Evolutionary conservation across 345 rosid genomes (phyloP), one percentile per base, ranked within the genome.

Genomic region (Eutrema japonicum): DNA sequence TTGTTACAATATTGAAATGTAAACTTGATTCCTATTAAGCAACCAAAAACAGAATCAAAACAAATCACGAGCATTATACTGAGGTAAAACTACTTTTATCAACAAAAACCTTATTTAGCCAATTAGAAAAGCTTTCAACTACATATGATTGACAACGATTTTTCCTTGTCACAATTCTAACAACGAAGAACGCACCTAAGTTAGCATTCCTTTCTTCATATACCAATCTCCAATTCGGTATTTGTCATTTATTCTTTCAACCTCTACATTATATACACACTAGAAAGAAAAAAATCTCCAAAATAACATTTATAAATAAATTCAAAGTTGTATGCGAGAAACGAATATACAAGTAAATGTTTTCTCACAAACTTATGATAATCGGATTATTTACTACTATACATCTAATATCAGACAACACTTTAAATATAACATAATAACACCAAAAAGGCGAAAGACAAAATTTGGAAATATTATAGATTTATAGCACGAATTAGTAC

Each of bases 201-300:
- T 22, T 22, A 22, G 2, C 26, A 22, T 22, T 22, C 2, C 0
- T 22, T 22, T 22, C 2, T 22, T 22, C 26, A 22, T 22, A 22
- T 22, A 22, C 26, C 26, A 22, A 2, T 22, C 2, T 22, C 2
- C 2, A 22, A 22, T 0, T 18, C 22, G 22, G 22, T 0, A 18
- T 18, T 18, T 18, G 22, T 18, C 29, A 27, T 69, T 45, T 53
- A 53, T 76, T 70, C 59, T 69, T 47, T 64, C 45, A 40, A 70
- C 66, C 63, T 76, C 79, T 60, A 66, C 67, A 53, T 48, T 26
- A 56, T 26, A 56, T 16, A 71, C 30, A 5, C 3, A 27, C 47
- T 11, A 7, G 33, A 41, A 50, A 6, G 53, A 10, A 60, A 2
- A 2, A 13, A 52, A 14, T 10, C 49, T 47, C 10, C 33, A 73